Base-by-base conservation (phyloP, 176 grass and related monocot species). In the Carex myosuroides region DNA sequence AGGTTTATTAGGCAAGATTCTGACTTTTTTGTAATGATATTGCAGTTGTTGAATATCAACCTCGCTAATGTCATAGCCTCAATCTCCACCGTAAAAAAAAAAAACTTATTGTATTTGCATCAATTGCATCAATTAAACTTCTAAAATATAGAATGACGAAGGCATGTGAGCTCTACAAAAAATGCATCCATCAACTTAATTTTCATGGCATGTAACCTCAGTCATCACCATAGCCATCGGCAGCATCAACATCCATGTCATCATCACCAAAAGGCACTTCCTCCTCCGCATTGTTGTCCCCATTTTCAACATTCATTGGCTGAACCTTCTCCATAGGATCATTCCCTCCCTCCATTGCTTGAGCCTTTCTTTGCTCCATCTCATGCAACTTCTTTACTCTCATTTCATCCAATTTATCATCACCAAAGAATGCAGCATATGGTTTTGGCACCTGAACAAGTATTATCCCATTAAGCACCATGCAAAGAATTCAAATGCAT, bases 391-490 rank as follows among this genome's bases (percentile, higher is more conserved):
- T 91, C 18, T 92, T 65, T 54, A 88, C 88, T 82, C 76, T 53
- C 92, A 98, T 91, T 63, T 70, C 46, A 52, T 90, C 79, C 70
- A 98, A 64, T 39, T 89, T 94, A 52, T 83, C 89, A 39, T 94
- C 92, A 0, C 79, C 71, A 79, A 98, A 98, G 74, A 98, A 94
- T 46, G 89, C 11, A 20, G 86, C 60, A 56, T 90, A 90, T 33
- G 95, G 95, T 84, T 93, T 98, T 13, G 82, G 10, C 11, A 94
- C 95, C 95, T 98, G 85, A 81, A 72, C 10, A 13, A 42, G 76
- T 30, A 8, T 75, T 53, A 30, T 41, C 82, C 16, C 48, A 42
- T 50, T 83, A 59, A 35, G 6, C 55, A 80, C 17, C 16, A 68
- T 46, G 42, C 39, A 59, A 22, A 76, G 22, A 13, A 26, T 67